These are phyloP conservation scores for Eucalyptus melliodora DNA, from an alignment of 345 rosid species.

Conservation along the genomic window DNA sequence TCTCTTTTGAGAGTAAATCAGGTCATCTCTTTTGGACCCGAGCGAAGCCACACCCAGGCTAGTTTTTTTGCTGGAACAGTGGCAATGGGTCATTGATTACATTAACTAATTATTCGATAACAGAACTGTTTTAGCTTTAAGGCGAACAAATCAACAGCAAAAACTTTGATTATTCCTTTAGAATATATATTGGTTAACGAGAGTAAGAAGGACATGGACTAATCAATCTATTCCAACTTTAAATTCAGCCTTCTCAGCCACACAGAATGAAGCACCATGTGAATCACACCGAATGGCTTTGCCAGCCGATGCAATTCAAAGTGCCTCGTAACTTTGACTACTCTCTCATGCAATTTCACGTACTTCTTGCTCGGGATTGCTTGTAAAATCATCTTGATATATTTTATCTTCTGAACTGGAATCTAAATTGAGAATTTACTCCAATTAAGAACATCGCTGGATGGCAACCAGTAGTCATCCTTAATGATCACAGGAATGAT, in stretches of 20 bases:
- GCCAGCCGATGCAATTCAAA: conserved; percentile 41
- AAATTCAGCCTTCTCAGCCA: conserved; percentile 54
- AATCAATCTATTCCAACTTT: background rate
- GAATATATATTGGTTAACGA: background rate
- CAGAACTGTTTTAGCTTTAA: background rate
- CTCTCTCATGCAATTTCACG: conserved; percentile 18
- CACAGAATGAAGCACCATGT: conserved; percentile 52
- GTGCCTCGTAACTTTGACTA: conserved; percentile 23
- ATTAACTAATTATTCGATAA: background rate
- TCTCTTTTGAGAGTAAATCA: background rate
- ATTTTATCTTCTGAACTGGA: background rate
- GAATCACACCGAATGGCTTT: conserved; percentile 29
- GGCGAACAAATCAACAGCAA: background rate
- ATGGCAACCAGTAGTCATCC: background rate
- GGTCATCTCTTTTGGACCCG: background rate
- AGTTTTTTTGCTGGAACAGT: background rate
- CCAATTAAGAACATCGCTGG: background rate
- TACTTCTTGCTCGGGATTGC: conserved; percentile 18
- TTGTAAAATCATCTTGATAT: conserved; percentile 28
- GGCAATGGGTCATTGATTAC: background rate
- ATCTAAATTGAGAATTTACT: background rate
- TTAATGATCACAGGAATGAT: background rate
- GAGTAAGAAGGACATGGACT: background rate
- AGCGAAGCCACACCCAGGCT: background rate
- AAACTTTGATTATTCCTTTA: background rate